A percentile compares a stretch with the other conserved stretches of the same genome.
These are phyloP conservation scores for Nitzschia inconspicua DNA, from an alignment of 108 stramenopile genomes.

Conservation along the genomic window DNA sequence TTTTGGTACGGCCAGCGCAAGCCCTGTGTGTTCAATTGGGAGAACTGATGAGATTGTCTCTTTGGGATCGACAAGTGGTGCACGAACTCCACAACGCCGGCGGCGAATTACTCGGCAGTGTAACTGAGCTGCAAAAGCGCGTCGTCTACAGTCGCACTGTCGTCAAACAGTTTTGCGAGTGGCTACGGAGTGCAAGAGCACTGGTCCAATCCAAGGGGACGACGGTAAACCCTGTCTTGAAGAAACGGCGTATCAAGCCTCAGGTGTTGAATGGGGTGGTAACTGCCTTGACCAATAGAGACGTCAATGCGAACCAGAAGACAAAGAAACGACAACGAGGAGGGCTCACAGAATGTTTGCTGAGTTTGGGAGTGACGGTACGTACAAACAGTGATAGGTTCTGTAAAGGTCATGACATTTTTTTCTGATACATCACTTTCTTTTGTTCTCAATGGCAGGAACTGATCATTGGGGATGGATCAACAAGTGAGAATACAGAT, in stretches of 20 bases:
- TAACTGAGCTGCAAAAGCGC: slow-evolving; percentile 30
- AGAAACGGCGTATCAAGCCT: slow-evolving; percentile 63
- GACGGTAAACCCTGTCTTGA: slow-evolving; percentile 58
- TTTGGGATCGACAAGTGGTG: slow-evolving; percentile 9
- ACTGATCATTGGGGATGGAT: neutral
- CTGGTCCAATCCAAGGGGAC: slow-evolving; percentile 78
- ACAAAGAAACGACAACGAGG: neutral
- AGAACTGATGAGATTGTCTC: no score
- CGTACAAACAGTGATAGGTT: neutral
- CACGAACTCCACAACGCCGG: slow-evolving; percentile 26
- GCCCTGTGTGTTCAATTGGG: slow-evolving; percentile 55
- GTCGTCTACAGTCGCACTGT: slow-evolving; percentile 65
- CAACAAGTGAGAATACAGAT: no score
- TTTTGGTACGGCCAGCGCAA: slow-evolving; percentile 50
- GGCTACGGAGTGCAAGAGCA: slow-evolving; percentile 67
- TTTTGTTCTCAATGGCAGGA: neutral
- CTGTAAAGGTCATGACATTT: no score
- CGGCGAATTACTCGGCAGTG: slow-evolving; percentile 39
- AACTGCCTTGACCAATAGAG: slow-evolving; percentile 19
- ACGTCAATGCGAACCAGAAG: neutral
- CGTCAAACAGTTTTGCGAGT: slow-evolving; percentile 61
- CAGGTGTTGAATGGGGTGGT: slow-evolving; percentile 54
- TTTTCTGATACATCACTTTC: no score
- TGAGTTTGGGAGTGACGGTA: slow-evolving; percentile 31
- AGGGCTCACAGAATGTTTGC: slow-evolving; percentile 20